Conservation (phyloP, 2,329 filamentous ascomycete genomes). For the Colletotrichum brevisporum region DNA sequence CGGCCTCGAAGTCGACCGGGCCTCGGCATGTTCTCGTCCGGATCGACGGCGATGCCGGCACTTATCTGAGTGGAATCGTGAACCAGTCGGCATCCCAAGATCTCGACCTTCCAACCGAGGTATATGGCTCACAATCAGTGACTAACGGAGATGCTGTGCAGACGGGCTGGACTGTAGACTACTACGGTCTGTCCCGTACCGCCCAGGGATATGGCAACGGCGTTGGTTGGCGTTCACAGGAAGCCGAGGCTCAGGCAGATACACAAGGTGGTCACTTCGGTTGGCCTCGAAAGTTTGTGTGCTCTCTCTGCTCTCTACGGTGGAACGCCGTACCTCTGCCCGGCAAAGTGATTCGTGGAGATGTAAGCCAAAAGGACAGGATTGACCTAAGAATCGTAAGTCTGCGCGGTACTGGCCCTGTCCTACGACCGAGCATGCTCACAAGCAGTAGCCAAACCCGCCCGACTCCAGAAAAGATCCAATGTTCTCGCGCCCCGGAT, state of each 20-base stretch:
- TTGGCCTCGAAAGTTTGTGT: slow-evolving; percentile 35
- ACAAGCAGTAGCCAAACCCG: slow-evolving; percentile 29
- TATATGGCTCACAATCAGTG: slow-evolving; percentile 29
- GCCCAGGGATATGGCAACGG: slow-evolving; percentile 30
- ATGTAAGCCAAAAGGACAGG: slow-evolving; percentile 36
- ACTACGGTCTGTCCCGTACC: slow-evolving; percentile 25
- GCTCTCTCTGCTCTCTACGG: slow-evolving; percentile 35
- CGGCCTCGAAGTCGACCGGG: slow-evolving; percentile 15
- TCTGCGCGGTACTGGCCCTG: not conserved
- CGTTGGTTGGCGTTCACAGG: slow-evolving; percentile 36
- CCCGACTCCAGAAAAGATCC: slow-evolving; percentile 26
- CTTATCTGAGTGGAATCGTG: slow-evolving; percentile 21
- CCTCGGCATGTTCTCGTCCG: slow-evolving; percentile 38
- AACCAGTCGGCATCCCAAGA: slow-evolving; percentile 17
- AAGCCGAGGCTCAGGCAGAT: slow-evolving; percentile 36
- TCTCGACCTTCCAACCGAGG: not conserved
- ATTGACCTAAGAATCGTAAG: slow-evolving; percentile 33
- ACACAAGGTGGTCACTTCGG: slow-evolving; percentile 16
- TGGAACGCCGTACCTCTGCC: slow-evolving; percentile 39
- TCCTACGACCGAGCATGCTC: slow-evolving; percentile 6
- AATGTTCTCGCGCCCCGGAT: slow-evolving; percentile 33
- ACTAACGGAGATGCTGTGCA: slow-evolving; percentile 28
- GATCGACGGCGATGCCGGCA: slow-evolving; percentile 29
- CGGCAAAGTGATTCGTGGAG: slow-evolving; percentile 33
- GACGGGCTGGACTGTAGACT: slow-evolving; percentile 39